These are phyloP conservation scores for Backusella liffmaniae DNA, from an alignment of 192 early-diverging fungal species.

Conservation along the genomic window DNA sequence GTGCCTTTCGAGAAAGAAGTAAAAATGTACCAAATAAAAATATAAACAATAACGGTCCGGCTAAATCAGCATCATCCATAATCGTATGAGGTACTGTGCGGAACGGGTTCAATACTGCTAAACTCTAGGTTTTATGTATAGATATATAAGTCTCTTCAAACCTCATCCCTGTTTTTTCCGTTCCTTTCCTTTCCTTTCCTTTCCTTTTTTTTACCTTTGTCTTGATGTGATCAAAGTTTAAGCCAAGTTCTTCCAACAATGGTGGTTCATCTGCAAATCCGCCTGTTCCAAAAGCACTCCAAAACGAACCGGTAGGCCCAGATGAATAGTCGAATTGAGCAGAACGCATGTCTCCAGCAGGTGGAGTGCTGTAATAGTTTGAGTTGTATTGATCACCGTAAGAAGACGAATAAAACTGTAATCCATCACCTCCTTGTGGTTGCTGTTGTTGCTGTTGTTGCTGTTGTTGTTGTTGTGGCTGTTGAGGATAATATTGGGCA, in stretches of 20 bases:
- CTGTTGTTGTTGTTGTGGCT: not conserved
- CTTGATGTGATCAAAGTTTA: slow-evolving; percentile 92
- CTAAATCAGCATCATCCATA: slow-evolving; percentile 96
- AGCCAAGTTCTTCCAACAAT: slow-evolving; percentile 93
- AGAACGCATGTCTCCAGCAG: slow-evolving; percentile 26
- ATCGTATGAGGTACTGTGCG: slow-evolving; percentile 73
- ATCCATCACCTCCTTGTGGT: slow-evolving; percentile 35
- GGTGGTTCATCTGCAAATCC: slow-evolving; percentile 93
- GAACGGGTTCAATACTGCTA: slow-evolving; percentile 86
- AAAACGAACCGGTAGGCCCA: slow-evolving; percentile 32
- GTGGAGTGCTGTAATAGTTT: slow-evolving; percentile 36
- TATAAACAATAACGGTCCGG: slow-evolving; percentile 91
- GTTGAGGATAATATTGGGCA: slow-evolving; percentile 29
- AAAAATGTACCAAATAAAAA: slow-evolving; percentile 89
- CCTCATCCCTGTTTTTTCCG: not conserved
- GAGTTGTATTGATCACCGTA: slow-evolving; percentile 48
- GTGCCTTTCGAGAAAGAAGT: slow-evolving; percentile 80
- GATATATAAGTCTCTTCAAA: too few species aligned
- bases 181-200: too few species aligned
- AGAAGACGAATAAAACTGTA: slow-evolving; percentile 55
- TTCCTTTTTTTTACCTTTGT: slow-evolving; percentile 57
- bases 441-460: slow-evolving; percentile 8
- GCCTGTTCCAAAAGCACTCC: slow-evolving; percentile 88
- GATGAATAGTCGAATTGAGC: slow-evolving; percentile 22
- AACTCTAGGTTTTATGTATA: slow-evolving; percentile 38